These are phyloP conservation scores for Prunella vulgaris DNA, from an alignment of 257 asterid genomes.

Conservation along the genomic window DNA sequence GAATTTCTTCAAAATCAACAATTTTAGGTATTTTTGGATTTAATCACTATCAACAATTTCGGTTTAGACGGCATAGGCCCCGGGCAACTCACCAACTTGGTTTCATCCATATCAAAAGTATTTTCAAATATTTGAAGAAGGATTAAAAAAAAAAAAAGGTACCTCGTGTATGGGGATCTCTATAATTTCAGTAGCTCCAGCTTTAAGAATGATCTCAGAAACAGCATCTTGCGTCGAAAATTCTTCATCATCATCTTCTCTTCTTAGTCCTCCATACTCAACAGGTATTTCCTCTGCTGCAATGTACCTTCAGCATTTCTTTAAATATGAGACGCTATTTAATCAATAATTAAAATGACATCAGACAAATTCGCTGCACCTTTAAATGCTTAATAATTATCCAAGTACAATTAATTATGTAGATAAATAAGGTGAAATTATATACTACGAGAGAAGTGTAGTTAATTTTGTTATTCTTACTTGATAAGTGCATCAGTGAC, in stretches of 20 bases:
- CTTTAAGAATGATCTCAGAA: constrained; percentile 37
- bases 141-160: not conserved
- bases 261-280: constrained; percentile 48
- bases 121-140: too few species aligned
- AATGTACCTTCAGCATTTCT: constrained; percentile 41
- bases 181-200: constrained; percentile 39
- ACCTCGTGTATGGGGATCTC: constrained; percentile 55
- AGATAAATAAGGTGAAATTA: not conserved
- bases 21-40: too few species aligned
- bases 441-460: not conserved
- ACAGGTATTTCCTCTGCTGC: constrained; percentile 45
- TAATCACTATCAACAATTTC: too few species aligned
- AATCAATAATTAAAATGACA: not conserved
- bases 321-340: not conserved
- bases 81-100: too few species aligned
- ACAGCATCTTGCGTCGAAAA: constrained; percentile 43
- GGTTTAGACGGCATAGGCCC: too few species aligned
- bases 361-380: too few species aligned
- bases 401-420: too few species aligned
- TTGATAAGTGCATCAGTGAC: constrained; percentile 57
- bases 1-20: too few species aligned
- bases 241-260: constrained; percentile 48
- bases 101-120: too few species aligned
- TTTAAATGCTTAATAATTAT: too few species aligned
- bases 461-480: too few species aligned